Conservation (phyloP, 148 eudicot genomes). For the Amaranthus palmeri region DNA sequence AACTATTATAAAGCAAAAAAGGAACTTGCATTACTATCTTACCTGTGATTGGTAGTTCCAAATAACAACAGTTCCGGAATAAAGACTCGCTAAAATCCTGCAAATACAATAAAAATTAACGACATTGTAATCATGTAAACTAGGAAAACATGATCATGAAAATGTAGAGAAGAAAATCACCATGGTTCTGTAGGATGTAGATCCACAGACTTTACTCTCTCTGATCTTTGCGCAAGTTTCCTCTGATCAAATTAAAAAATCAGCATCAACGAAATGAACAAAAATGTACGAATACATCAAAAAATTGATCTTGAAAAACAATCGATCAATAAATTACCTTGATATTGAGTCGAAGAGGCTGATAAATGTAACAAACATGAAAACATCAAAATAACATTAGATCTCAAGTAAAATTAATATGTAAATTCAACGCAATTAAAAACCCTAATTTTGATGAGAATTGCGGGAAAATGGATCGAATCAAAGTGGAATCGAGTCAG, state of each 20-base stretch:
- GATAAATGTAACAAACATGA: constrained; percentile 22
- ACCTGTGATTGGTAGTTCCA: constrained; percentile 94
- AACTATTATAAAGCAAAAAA: background rate
- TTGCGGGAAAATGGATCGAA: constrained; percentile 19
- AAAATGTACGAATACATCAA: constrained; percentile 1
- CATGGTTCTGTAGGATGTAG: constrained; percentile 93
- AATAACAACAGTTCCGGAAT: constrained; percentile 73
- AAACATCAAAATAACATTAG: constrained; percentile 26
- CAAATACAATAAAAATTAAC: constrained; percentile 4
- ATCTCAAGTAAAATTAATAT: constrained; percentile 26
- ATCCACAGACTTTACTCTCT: constrained; percentile 85
- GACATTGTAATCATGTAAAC: background rate
- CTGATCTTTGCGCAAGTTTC: constrained; percentile 80
- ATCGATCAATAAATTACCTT: constrained; percentile 45
- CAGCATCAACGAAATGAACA: constrained; percentile 7
- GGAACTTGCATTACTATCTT: constrained; percentile 11
- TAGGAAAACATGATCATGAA: background rate
- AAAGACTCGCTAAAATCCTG: constrained; percentile 83
- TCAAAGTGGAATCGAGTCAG: constrained; percentile 22
- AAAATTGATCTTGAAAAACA: constrained; percentile 5
- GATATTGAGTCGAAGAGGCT: constrained; percentile 83
- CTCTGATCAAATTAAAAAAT: constrained; percentile 43
- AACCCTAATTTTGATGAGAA: background rate
- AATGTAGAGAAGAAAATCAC: constrained; percentile 29
- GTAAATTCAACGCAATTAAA: background rate